Conservation (phyloP, 2,329 filamentous ascomycete genomes). For the Zymoseptoria ardabiliae region DNA sequence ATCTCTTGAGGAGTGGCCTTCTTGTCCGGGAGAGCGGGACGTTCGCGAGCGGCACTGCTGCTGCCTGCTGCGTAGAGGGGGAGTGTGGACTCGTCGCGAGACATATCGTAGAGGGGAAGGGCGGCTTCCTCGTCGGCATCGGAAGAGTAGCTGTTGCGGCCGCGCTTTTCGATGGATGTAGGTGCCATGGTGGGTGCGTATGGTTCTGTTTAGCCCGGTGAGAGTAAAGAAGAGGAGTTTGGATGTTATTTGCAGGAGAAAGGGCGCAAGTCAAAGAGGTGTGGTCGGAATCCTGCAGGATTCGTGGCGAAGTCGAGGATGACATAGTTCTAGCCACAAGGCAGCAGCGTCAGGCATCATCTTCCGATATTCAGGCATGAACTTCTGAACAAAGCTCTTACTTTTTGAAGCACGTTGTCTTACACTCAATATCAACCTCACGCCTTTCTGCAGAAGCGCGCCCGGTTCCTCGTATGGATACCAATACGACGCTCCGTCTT, state of each 20-base stretch:
- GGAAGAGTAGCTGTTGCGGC: neutral
- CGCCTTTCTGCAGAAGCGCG: neutral
- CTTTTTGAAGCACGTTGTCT: neutral
- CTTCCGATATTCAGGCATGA: neutral
- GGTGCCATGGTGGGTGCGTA: neutral
- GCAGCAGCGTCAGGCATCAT: neutral
- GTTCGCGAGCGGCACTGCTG: neutral
- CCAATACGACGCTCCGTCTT: too few relatives aligned
- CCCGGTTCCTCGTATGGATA: too few relatives aligned
- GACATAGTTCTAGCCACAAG: neutral
- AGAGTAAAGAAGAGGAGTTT: neutral
- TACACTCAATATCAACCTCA: neutral
- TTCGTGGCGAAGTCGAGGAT: neutral
- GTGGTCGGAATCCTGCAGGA: neutral
- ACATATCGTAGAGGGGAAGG: neutral
- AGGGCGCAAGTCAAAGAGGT: neutral
- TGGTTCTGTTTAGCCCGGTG: neutral
- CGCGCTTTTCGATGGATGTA: neutral
- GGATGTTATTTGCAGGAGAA: neutral
- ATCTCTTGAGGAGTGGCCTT: constrained; percentile 12
- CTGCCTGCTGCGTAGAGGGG: neutral
- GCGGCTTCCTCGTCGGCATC: neutral
- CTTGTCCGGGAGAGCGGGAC: neutral
- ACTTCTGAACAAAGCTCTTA: neutral
- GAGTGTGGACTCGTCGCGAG: neutral